Evolutionary conservation across 1,284 basidiomycete genomes (phyloP).

Genomic region (Lignosus rhinocerotis): DNA sequence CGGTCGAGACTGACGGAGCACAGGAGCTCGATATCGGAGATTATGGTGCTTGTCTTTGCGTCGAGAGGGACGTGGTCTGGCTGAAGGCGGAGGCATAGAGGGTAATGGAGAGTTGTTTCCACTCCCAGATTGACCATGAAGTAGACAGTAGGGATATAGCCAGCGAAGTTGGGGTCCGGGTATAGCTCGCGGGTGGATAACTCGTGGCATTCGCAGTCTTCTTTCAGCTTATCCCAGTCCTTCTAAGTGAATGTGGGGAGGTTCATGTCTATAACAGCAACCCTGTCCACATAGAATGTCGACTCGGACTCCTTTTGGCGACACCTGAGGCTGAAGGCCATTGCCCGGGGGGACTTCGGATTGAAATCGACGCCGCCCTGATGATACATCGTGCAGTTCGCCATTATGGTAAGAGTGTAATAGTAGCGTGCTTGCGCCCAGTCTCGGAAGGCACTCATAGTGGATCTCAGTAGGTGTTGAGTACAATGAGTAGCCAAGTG

Average conservation of each 20-base stretch:
- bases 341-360: not conserved
- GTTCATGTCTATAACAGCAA: not conserved
- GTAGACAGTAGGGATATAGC: not conserved
- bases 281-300: not conserved
- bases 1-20: not conserved
- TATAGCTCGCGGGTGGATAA: too few species aligned
- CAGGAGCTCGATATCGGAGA: not conserved
- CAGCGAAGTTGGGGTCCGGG: not conserved
- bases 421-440: not conserved
- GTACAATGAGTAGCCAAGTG: not conserved
- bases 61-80: not conserved
- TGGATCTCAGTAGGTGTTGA: not conserved
- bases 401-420: not conserved
- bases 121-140: not conserved
- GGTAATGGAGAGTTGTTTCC: not conserved
- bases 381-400: not conserved
- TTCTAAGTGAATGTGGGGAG: not conserved
- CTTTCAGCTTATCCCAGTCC: not conserved
- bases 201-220: not conserved
- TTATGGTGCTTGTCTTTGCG: not conserved
- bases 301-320: not conserved
- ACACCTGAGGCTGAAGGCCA: not conserved
- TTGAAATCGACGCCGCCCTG: not conserved
- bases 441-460: not conserved
- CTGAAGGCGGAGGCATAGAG: not conserved